phyloP scores from a whole-genome alignment of 495 filamentous ascomycete species.

The Aspergillus biplanus region DNA sequence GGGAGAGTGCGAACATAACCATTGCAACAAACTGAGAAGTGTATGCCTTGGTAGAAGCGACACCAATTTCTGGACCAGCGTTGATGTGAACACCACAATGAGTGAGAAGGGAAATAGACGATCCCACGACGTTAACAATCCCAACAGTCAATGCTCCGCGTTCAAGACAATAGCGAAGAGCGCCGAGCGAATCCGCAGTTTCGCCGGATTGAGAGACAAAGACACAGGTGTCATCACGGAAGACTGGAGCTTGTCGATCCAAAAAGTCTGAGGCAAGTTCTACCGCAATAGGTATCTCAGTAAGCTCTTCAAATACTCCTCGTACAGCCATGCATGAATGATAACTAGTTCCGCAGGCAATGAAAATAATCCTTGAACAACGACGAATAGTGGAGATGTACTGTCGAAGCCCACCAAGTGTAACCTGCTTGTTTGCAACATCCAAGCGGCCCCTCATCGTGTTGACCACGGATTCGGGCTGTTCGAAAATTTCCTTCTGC shows the following conservation, averaged over 20 bases:
- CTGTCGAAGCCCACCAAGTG: conserved; percentile 90
- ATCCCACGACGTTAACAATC: conserved; percentile 97
- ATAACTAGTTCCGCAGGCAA: conserved; percentile 96
- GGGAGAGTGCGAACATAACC: conserved; percentile 97
- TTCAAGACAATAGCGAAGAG: conserved; percentile 94
- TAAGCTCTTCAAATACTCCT: conserved; percentile 95
- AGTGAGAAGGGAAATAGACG: conserved; percentile 95
- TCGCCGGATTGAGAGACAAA: conserved; percentile 99
- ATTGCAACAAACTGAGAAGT: conserved; percentile 98
- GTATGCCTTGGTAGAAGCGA: conserved; percentile 98
- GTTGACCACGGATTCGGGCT: conserved; percentile 98
- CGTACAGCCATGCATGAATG: conserved; percentile 99
- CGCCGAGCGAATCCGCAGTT: conserved; percentile 98
- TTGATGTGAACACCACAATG: conserved; percentile 99
- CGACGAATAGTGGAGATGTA: conserved; percentile 96
- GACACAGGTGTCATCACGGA: conserved; percentile 98
- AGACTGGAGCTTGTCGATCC: conserved; percentile 95
- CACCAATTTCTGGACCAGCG: conserved; percentile 97
- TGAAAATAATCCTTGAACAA: conserved; percentile 95
- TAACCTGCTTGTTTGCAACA: conserved; percentile 87
- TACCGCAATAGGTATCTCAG: conserved; percentile 96
- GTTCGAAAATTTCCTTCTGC: conserved; percentile 99
- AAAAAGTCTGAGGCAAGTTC: conserved; percentile 98
- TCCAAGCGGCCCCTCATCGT: conserved; percentile 99
- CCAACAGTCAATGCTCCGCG: conserved; percentile 95